Evolutionary conservation across 1,139 yeast genomes (phyloP), one percentile per base, ranked within the genome.

Genomic region (Geotrichum phurueaensis): DNA sequence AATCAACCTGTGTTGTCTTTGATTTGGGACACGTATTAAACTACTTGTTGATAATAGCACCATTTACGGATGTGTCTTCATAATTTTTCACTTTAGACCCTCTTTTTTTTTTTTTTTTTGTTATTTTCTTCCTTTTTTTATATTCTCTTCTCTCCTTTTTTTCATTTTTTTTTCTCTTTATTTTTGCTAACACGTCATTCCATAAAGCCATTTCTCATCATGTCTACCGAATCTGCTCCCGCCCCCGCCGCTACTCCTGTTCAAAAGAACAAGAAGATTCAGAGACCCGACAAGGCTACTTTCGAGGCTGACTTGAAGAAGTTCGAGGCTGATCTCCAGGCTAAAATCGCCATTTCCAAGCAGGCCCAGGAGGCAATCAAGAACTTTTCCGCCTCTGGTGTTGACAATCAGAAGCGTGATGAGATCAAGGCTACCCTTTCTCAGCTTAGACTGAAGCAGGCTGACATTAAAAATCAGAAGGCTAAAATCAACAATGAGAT

Each of bases 401-500:
- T 65, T 53, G 64, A 65, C 62, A 64, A 64, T 65, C 85, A 83
- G 64, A 84, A 81, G 70, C 85, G 89, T 74, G 84, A 85, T 71
- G 78, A 78, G 64, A 83, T 91, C 71, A 86, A 84, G 66, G 78
- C 79, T 59, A 82, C 87, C 74, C 83, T 90, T 70, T 84, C 82
- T 70, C 81, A 80, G 58, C 80, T 89, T 70, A 78, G 84, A 72
- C 82, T 83, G 75, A 76, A 80, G 63, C 97, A 90, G 79, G 83
- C 85, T 64, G 83, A 81, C 65, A 78, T 85, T 75, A 90, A 90
- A 78, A 75, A 77, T 65, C 85, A 88, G 72, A 84, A 96, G 77
- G 83, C 81, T 69, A 76, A 79, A 59, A 76, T 89, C 69, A 82
- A 83, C 71, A 91, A 86, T 66, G 90, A 87, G 75, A 83, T 92